Evolutionary conservation across 805 yeast species (phyloP).

Genomic region (Cyberlindnera petersonii): DNA sequence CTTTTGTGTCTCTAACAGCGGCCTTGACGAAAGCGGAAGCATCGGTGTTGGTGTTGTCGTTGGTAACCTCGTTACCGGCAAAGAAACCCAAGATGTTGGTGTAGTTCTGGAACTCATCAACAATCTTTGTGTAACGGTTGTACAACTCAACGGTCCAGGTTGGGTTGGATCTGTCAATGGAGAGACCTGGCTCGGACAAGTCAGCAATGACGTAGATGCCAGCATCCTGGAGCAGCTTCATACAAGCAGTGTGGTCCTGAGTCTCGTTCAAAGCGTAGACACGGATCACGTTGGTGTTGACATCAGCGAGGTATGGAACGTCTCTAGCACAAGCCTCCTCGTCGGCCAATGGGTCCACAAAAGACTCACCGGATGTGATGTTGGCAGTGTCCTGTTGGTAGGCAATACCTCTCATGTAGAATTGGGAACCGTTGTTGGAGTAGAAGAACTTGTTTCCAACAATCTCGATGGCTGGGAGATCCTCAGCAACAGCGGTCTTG

Average conservation of each 20-base stretch:
- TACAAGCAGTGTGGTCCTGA: constrained; percentile 64
- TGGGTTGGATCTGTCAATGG: constrained; percentile 62
- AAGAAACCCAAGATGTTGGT: constrained; percentile 76
- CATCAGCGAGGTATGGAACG: constrained; percentile 59
- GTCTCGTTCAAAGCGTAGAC: constrained; percentile 70
- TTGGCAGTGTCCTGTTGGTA: constrained; percentile 68
- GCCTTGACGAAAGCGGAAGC: constrained; percentile 83
- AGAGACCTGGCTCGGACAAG: constrained; percentile 59
- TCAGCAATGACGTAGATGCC: constrained; percentile 82
- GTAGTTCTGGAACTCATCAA: constrained; percentile 65
- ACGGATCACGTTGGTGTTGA: constrained; percentile 67
- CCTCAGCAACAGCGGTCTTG: constrained; percentile 36
- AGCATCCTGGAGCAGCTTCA: constrained; percentile 61
- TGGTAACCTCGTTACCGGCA: constrained; percentile 84
- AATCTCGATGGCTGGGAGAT: constrained; percentile 63
- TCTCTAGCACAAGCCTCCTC: constrained; percentile 61
- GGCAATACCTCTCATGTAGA: constrained; percentile 74
- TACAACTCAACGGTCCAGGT: constrained; percentile 59
- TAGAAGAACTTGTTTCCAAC: constrained; percentile 76
- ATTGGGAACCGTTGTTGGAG: constrained; percentile 75
- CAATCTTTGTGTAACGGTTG: constrained; percentile 64
- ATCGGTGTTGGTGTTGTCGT: constrained; percentile 58
- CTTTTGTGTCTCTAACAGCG: constrained; percentile 73
- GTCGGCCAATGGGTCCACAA: constrained; percentile 71
- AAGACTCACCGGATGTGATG: constrained; percentile 40